Evolutionary conservation across 2,329 filamentous ascomycete species (phyloP).

Genomic region (Aspergillus felis): DNA sequence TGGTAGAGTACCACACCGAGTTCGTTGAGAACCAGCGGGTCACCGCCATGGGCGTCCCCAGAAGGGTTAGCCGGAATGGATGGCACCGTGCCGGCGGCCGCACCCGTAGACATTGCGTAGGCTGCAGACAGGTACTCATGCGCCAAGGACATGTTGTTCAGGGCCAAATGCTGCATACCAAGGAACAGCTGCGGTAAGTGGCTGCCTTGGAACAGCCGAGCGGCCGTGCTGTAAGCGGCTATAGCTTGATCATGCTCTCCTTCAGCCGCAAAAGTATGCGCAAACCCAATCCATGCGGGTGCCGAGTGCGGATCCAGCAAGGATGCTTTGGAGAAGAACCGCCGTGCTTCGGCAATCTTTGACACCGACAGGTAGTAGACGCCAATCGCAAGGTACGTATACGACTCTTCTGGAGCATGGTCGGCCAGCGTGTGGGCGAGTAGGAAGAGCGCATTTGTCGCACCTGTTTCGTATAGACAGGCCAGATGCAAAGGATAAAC

Average conservation of each 20-base stretch:
- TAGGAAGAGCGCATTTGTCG: slow-evolving; percentile 85
- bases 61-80: slow-evolving; percentile 22
- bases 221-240: slow-evolving; percentile 93
- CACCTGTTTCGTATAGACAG: slow-evolving; percentile 79
- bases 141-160: slow-evolving; percentile 91
- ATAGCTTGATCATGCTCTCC: slow-evolving; percentile 98
- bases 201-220: slow-evolving; percentile 90
- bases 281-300: slow-evolving; percentile 97
- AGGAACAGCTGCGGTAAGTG: slow-evolving; percentile 93
- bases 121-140: slow-evolving; percentile 93
- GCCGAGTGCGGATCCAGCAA: slow-evolving; percentile 98
- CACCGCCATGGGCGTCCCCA: slow-evolving; percentile 41
- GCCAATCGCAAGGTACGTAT: slow-evolving; percentile 89
- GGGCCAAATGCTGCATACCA: slow-evolving; percentile 95
- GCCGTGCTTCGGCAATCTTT: slow-evolving; percentile 86
- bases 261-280: slow-evolving; percentile 95
- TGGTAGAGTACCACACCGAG: slow-evolving; percentile 96
- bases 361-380: slow-evolving; percentile 89
- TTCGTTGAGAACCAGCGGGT: slow-evolving; percentile 90
- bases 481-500: slow-evolving; percentile 90
- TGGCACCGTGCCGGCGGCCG: slow-evolving; percentile 26
- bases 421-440: slow-evolving; percentile 91
- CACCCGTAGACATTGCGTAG: slow-evolving; percentile 56
- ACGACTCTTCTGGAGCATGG: slow-evolving; percentile 83
- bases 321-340: slow-evolving; percentile 95